Percentiles rank a stretch among this genome's conserved stretches.
These are phyloP conservation scores for Beauveria australis DNA, from an alignment of 2,329 filamentous ascomycete species.

Conservation along the genomic window DNA sequence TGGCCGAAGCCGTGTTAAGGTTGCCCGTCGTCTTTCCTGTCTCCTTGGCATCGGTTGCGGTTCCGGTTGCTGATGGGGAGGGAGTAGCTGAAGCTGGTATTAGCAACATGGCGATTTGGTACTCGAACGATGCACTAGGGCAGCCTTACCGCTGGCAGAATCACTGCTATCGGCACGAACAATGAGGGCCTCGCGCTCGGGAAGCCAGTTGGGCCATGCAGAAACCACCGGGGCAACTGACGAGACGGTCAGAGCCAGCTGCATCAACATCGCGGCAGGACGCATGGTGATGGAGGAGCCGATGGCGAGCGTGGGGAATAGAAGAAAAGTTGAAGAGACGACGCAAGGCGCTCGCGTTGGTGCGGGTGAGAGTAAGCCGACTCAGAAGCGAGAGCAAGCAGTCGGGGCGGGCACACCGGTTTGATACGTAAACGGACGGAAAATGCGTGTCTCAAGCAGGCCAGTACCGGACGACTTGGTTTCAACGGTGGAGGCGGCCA, in stretches of 20 bases:
- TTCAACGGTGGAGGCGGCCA: constrained; percentile 8
- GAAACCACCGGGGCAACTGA: constrained; percentile 43
- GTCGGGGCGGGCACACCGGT: not conserved
- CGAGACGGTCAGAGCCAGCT: constrained; percentile 41
- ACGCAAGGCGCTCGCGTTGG: not conserved
- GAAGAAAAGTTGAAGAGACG: constrained; percentile 1
- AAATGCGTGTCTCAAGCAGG: not conserved
- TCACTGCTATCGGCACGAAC: constrained; percentile 37
- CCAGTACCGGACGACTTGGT: not conserved
- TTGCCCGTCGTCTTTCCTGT: constrained; percentile 24
- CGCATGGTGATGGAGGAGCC: constrained; percentile 34
- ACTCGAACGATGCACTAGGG: constrained; percentile 10
- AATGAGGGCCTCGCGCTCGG: constrained; percentile 43
- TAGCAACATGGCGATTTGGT: not conserved
- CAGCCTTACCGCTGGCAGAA: constrained; percentile 7
- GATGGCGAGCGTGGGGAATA: not conserved
- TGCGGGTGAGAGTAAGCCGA: not conserved
- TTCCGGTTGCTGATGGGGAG: not conserved
- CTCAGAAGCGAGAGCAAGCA: not conserved
- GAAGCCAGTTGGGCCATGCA: constrained; percentile 50
- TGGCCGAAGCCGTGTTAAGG: constrained; percentile 29
- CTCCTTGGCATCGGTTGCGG: constrained; percentile 8
- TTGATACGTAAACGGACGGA: not conserved
- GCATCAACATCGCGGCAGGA: constrained; percentile 36
- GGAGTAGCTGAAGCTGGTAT: not conserved